Base-by-base conservation (phyloP, 2,329 filamentous ascomycete species). In the Phyllachora maydis region DNA sequence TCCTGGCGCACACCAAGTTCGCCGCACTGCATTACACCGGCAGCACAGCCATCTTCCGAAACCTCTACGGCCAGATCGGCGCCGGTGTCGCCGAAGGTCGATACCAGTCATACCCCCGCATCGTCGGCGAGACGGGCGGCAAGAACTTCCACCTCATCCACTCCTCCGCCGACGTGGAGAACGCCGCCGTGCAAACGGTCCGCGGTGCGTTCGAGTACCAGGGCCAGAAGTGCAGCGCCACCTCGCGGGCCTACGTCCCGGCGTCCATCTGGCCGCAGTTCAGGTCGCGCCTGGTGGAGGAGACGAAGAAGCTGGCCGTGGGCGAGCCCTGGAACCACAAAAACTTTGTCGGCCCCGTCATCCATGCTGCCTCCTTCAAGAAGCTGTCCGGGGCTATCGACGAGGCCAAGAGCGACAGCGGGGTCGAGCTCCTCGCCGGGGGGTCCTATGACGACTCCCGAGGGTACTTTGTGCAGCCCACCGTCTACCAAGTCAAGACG, bases 21-120 rank as follows among this genome's bases (percentile, higher is more conserved):
- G 74, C 83, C 6, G 75, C 78, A n/a, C 66, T 95, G 12, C 82
- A 93, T 56, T 95, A 83, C 58, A 95, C 83, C 1, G 85, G 85
- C 30, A 88, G 76, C 54, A 93, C 85, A 1, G 68, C 70, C 23
- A 78, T 95, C 15, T 93, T 95, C 69, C 73, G 81, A 31, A 68
- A 70, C 40, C 59, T 95, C 8, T 92, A 90, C 45, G 79, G 79
- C 11, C 66, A 79, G 45, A 92, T 93, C 38, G 78, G 79, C 8
- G 57, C 64, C 32, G 78, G 77, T 19, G 72, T 90, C 11, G 76
- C 77, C 4, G 69, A 82, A 40, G 79, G 76, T 32, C 74, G 67
- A 29, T 95, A 91, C 54, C 59, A 60, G 32, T 70, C 74, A 37
- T 95, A 93, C 35, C 56, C 56, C 1, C 42, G 54, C 2, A 41